Percentiles rank a stretch among this genome's conserved stretches.
These are phyloP conservation scores for Penicillium crustosum DNA, from an alignment of 2,329 filamentous ascomycete species.

Conservation along the genomic window DNA sequence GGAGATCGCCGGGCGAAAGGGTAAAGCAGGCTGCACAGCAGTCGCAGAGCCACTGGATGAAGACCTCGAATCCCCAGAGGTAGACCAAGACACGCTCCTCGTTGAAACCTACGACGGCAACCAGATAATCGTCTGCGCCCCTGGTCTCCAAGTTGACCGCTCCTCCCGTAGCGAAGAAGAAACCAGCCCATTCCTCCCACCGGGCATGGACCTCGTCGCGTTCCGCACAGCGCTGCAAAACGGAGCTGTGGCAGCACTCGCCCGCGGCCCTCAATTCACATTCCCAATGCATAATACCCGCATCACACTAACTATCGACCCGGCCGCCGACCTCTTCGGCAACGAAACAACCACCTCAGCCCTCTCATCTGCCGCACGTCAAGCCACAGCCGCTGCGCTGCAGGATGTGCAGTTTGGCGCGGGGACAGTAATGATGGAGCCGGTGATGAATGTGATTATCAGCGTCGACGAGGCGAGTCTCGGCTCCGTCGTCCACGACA, in stretches of 20 bases:
- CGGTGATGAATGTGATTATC: conserved; percentile 88
- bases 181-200: conserved; percentile 50
- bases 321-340: conserved; percentile 63
- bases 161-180: conserved; percentile 43
- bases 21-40: conserved; percentile 74
- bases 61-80: conserved; percentile 17
- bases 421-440: conserved; percentile 74
- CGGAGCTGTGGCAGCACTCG: conserved; percentile 78
- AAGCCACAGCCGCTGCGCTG: conserved; percentile 69
- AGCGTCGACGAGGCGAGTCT: conserved; percentile 79
- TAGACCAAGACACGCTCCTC: conserved; percentile 35
- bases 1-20: conserved; percentile 74
- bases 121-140: conserved; percentile 58
- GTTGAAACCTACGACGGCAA: conserved; percentile 66
- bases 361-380: conserved; percentile 65
- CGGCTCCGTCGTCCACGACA: conserved; percentile 78
- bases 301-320: conserved; percentile 69
- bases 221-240: conserved; percentile 64
- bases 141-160: conserved; percentile 46
- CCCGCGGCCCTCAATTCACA: conserved; percentile 76
- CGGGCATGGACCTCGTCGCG: conserved; percentile 52
- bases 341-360: conserved; percentile 66
- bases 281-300: conserved; percentile 77
- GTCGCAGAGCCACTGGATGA: conserved; percentile 60
- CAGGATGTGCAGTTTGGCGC: conserved; percentile 48